A percentile compares a stretch with the other conserved stretches of the same genome.
These are phyloP conservation scores for Gastrodia elata DNA, from an alignment of 106 monocot species.

Conservation along the genomic window DNA sequence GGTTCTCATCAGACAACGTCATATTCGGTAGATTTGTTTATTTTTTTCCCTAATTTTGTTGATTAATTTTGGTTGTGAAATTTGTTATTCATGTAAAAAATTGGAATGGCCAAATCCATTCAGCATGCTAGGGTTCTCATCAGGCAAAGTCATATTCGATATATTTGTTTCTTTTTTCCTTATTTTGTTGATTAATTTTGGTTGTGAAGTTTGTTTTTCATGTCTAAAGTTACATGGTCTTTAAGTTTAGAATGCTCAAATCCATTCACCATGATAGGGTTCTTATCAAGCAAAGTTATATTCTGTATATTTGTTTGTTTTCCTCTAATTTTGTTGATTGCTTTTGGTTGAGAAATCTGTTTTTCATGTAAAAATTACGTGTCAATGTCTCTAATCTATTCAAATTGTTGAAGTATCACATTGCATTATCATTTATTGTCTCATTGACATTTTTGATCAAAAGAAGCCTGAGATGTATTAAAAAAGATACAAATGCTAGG, in stretches of 20 bases:
- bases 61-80: neutral
- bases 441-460: too few relatives aligned
- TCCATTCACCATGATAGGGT: conserved; percentile 82
- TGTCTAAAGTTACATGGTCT: neutral
- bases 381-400: too few relatives aligned
- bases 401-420: too few relatives aligned
- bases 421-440: too few relatives aligned
- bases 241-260: conserved; percentile 67
- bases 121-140: conserved; percentile 86
- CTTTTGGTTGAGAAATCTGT: neutral
- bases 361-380: too few relatives aligned
- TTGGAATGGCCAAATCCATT: conserved; percentile 66
- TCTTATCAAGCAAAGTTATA: conserved; percentile 79
- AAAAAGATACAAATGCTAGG: too few relatives aligned
- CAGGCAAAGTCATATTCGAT: conserved; percentile 88
- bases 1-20: conserved; percentile 56
- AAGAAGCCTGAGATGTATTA: too few relatives aligned
- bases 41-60: neutral
- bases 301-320: too few relatives aligned
- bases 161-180: neutral
- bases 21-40: conserved; percentile 33
- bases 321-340: neutral
- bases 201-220: neutral
- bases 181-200: neutral
- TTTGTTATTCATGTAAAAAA: neutral